Conservation (phyloP, 1,284 basidiomycete species). For the Leccinum variabile region DNA sequence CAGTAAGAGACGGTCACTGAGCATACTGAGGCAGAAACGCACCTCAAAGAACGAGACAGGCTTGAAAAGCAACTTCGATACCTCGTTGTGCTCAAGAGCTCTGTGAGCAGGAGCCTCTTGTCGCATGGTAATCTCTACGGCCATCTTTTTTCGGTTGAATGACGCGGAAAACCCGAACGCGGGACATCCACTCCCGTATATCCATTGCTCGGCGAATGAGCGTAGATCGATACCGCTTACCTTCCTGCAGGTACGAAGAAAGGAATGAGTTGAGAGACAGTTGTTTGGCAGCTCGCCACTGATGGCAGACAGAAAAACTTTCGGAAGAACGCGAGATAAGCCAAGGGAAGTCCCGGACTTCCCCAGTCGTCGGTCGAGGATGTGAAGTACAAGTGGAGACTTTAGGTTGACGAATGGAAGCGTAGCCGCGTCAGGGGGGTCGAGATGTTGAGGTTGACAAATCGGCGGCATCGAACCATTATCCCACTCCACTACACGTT, state of each 20-base stretch:
- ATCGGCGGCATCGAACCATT: constrained; percentile 90
- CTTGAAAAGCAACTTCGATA: constrained; percentile 69
- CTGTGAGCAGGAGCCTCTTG: constrained; percentile 83
- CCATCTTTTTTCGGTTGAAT: constrained; percentile 98
- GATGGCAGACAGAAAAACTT: constrained; percentile 92
- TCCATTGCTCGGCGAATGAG: constrained; percentile 96
- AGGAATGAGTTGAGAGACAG: constrained; percentile 85
- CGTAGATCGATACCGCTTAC: constrained; percentile 89
- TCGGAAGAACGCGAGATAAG: constrained; percentile 91
- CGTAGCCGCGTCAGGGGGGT: constrained; percentile 78
- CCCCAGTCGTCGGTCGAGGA: constrained; percentile 89
- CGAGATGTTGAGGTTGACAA: constrained; percentile 83
- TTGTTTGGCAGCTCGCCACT: constrained; percentile 89
- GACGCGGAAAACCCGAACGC: constrained; percentile 86
- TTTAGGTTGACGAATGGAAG: constrained; percentile 94
- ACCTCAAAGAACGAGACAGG: constrained; percentile 89
- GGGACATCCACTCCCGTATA: constrained; percentile 96
- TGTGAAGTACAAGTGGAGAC: constrained; percentile 92
- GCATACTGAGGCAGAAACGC: constrained; percentile 11
- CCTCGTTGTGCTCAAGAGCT: constrained; percentile 65
- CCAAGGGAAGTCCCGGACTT: constrained; percentile 96
- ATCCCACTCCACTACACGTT: constrained; percentile 88
- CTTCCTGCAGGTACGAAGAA: constrained; percentile 91
- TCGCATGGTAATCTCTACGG: constrained; percentile 92
- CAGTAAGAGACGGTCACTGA: constrained; percentile 10